phyloP scores from a whole-genome alignment of 371 early-diverging fungal genomes.

The Actinomucor elegans region DNA sequence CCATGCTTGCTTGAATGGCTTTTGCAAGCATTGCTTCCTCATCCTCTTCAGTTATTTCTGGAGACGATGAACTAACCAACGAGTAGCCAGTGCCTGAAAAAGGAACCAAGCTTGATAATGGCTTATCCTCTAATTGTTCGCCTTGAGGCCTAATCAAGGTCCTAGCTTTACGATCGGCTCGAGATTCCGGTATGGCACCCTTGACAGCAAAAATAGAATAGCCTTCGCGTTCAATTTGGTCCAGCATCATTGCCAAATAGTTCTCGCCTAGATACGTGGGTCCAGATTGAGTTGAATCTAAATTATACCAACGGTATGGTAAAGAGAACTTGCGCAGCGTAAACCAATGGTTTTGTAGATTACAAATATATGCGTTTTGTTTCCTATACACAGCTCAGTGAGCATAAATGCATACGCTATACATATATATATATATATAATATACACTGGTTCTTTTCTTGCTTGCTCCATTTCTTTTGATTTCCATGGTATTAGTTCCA shows the following conservation, averaged over 20 bases:
- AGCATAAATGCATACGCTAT: background rate
- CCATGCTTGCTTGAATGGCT: conserved; percentile 39
- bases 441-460: conserved; percentile 57
- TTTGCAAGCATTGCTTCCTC: conserved; percentile 29
- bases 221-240: conserved; percentile 62
- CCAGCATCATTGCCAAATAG: conserved; percentile 63
- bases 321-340: conserved; percentile 67
- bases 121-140: background rate
- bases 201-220: conserved; percentile 43
- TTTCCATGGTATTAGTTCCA: conserved; percentile 60
- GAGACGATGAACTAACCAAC: conserved; percentile 3
- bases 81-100: conserved; percentile 37
- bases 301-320: conserved; percentile 70
- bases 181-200: conserved; percentile 20
- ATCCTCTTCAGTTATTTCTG: conserved; percentile 14
- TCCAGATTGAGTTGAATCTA: conserved; percentile 54
- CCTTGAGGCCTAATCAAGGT: conserved; percentile 17
- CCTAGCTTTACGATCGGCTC: conserved; percentile 28
- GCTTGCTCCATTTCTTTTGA: conserved; percentile 48
- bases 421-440: background rate
- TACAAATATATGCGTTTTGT: conserved; percentile 62
- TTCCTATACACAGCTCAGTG: background rate
- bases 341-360: conserved; percentile 63
- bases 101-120: conserved; percentile 3
- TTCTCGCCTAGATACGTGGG: conserved; percentile 65